phyloP scores from a whole-genome alignment of 768 basidiomycete genomes.

The Boletus tylopilopsis region DNA sequence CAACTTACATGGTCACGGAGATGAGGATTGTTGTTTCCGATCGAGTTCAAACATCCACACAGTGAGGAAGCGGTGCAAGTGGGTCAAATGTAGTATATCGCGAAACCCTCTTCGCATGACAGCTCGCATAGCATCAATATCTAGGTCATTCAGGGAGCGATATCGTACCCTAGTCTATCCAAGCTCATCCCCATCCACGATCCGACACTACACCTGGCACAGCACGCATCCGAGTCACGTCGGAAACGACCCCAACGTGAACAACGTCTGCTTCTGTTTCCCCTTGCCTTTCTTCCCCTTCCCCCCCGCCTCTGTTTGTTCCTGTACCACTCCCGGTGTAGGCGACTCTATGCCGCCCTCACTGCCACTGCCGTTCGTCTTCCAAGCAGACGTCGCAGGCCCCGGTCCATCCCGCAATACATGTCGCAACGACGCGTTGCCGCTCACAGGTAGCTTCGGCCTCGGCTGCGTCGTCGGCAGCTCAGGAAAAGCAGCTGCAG shows the following conservation, averaged over 20 bases:
- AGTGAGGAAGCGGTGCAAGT: too few species aligned
- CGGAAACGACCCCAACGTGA: constrained; percentile 56
- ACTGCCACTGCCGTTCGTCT: neutral
- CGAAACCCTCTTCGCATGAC: too few species aligned
- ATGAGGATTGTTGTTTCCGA: too few species aligned
- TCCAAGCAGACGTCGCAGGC: constrained; percentile 34
- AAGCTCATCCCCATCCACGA: too few species aligned
- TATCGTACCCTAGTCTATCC: too few species aligned
- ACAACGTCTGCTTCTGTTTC: constrained; percentile 83
- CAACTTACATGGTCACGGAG: too few species aligned
- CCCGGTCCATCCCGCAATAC: constrained; percentile 37
- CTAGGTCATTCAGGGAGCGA: too few species aligned
- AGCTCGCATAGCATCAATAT: too few species aligned
- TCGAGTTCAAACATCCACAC: too few species aligned
- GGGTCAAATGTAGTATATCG: too few species aligned
- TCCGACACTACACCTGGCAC: too few species aligned
- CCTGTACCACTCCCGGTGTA: too few species aligned
- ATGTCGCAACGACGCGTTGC: constrained; percentile 64
- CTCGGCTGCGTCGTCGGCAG: constrained; percentile 49
- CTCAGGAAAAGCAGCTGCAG: constrained; percentile 62
- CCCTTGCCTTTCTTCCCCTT: constrained; percentile 77
- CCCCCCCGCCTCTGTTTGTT: constrained; percentile 11
- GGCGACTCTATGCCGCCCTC: neutral
- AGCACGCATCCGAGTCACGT: constrained; percentile 10
- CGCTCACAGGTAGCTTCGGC: constrained; percentile 46